Percentiles rank a stretch among this genome's conserved stretches.
Conservation (phyloP, 352 stramenopile species). For the Globisporangium yorkense region DNA sequence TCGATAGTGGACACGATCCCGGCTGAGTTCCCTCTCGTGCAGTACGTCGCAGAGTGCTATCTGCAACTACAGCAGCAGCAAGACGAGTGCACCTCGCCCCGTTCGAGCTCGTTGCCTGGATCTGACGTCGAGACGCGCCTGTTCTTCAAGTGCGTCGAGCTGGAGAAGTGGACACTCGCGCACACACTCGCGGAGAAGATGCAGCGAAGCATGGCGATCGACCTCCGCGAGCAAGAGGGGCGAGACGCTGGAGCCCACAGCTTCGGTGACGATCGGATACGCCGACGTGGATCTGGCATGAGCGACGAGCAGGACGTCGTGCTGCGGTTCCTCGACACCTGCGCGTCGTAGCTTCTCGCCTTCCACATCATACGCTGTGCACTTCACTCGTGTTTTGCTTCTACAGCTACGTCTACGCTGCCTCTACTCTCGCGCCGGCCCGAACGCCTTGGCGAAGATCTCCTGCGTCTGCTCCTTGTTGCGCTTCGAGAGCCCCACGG, state of each 20-base stretch:
- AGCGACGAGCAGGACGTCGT: conserved; percentile 2
- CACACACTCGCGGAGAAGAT: conserved; percentile 23
- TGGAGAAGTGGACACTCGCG: conserved; percentile 19
- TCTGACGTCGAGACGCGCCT: conserved; percentile 17
- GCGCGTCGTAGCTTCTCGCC: background rate
- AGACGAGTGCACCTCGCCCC: background rate
- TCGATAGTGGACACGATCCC: conserved; percentile 9
- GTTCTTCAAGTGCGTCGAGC: conserved; percentile 18
- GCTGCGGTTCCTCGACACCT: conserved; percentile 12
- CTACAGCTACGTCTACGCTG: background rate
- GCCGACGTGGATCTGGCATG: background rate
- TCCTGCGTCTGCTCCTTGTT: conserved; percentile 58
- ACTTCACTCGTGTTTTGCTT: no score
- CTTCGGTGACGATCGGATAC: background rate
- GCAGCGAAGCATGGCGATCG: conserved; percentile 7
- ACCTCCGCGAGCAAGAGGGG: background rate
- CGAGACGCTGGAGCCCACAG: background rate
- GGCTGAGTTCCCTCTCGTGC: conserved; percentile 12
- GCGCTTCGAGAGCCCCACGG: conserved; percentile 67
- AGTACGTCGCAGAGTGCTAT: conserved; percentile 16
- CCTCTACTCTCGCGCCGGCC: conserved; percentile 12
- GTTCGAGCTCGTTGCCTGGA: background rate
- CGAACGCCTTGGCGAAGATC: conserved; percentile 63
- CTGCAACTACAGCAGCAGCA: background rate
- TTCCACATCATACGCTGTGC: background rate